Evolutionary conservation across 345 rosid species (phyloP).

Genomic region (Populus pruinosa): DNA sequence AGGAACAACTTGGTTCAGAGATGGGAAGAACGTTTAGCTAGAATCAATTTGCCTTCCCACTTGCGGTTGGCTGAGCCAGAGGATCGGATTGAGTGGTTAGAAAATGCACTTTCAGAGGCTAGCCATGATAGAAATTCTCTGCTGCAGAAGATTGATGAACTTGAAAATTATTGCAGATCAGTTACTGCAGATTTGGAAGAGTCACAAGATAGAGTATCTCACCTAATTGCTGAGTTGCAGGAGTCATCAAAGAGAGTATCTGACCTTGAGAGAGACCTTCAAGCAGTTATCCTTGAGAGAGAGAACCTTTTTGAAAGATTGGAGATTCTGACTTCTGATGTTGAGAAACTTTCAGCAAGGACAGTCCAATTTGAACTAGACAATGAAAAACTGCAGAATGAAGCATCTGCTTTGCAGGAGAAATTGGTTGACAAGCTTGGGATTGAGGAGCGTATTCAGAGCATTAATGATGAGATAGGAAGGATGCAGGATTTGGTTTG

Average conservation of each 20-base stretch:
- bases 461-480: slow-evolving; percentile 44
- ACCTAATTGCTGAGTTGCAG: slow-evolving; percentile 15
- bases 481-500: slow-evolving; percentile 55
- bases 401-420: slow-evolving; percentile 47
- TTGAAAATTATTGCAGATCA: slow-evolving; percentile 56
- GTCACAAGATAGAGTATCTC: slow-evolving; percentile 33
- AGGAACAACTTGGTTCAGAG: slow-evolving; percentile 80
- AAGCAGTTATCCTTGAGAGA: slow-evolving; percentile 46
- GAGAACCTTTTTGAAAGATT: slow-evolving; percentile 56
- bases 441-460: slow-evolving; percentile 42
- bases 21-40: slow-evolving; percentile 80
- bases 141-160: slow-evolving; percentile 56
- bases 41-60: slow-evolving; percentile 65
- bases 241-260: slow-evolving; percentile 30
- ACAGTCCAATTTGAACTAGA: slow-evolving; percentile 49
- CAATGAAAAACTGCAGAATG: slow-evolving; percentile 51
- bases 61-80: slow-evolving; percentile 70
- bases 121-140: slow-evolving; percentile 52
- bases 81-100: slow-evolving; percentile 83
- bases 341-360: slow-evolving; percentile 44
- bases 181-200: slow-evolving; percentile 66
- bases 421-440: slow-evolving; percentile 49
- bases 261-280: slow-evolving; percentile 53
- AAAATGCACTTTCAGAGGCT: slow-evolving; percentile 63
- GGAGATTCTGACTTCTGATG: slow-evolving; percentile 42